A percentile compares a stretch with the other conserved stretches of the same genome.
Evolutionary conservation across 2,329 filamentous ascomycete genomes (phyloP).

Genomic region (Onygenales sp.): DNA sequence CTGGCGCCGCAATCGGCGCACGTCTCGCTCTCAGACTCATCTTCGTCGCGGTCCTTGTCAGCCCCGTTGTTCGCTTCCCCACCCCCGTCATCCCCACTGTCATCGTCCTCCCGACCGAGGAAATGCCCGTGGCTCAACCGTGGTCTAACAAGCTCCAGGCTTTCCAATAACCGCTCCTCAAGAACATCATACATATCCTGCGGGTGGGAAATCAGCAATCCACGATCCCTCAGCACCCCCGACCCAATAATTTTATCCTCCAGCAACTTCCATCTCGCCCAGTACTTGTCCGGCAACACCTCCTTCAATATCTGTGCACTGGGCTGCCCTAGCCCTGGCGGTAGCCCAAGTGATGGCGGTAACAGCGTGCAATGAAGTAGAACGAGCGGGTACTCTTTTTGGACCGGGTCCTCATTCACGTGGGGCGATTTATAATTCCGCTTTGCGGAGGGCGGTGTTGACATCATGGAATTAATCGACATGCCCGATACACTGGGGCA

Average conservation of each 20-base stretch:
- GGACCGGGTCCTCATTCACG: background rate
- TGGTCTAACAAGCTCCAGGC: conserved; percentile 46
- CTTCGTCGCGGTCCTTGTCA: conserved; percentile 29
- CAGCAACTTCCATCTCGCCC: conserved; percentile 41
- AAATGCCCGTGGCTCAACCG: conserved; percentile 53
- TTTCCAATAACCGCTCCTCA: conserved; percentile 53
- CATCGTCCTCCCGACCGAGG: conserved; percentile 26
- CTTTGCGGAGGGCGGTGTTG: conserved; percentile 26
- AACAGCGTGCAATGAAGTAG: conserved; percentile 52
- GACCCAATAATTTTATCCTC: conserved; percentile 44
- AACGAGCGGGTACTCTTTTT: conserved; percentile 47
- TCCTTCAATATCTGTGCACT: conserved; percentile 38
- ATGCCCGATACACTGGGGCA: conserved; percentile 17
- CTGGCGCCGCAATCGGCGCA: conserved; percentile 44
- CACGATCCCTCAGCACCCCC: conserved; percentile 47
- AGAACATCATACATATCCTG: conserved; percentile 53
- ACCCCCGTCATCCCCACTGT: conserved; percentile 21
- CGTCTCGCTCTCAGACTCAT: conserved; percentile 24
- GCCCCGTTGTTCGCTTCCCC: conserved; percentile 22
- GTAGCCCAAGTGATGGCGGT: conserved; percentile 40
- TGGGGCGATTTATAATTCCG: conserved; percentile 13
- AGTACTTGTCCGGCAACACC: conserved; percentile 39
- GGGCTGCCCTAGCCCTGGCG: conserved; percentile 22
- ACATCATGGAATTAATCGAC: conserved; percentile 23
- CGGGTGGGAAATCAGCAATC: conserved; percentile 54